A percentile compares a stretch with the other conserved stretches of the same genome.
Conservation (phyloP, 176 grass and related monocot genomes). For the Aechmea fasciata region DNA sequence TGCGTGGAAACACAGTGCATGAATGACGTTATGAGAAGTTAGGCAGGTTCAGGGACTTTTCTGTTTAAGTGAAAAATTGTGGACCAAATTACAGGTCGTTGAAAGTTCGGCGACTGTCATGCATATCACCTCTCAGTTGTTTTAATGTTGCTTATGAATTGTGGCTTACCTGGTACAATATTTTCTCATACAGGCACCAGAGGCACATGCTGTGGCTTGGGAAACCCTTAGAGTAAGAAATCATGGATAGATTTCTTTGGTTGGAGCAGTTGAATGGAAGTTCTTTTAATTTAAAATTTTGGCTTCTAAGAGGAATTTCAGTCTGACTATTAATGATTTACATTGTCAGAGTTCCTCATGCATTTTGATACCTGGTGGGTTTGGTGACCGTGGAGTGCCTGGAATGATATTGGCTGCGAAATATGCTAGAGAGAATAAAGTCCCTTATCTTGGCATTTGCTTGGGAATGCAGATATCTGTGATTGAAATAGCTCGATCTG, state of each 20-base stretch:
- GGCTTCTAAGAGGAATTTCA: background rate
- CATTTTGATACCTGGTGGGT: slow-evolving; percentile 91
- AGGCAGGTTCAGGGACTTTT: too few species aligned
- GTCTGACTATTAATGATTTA: background rate
- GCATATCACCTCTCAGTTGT: too few species aligned
- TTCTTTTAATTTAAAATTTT: background rate
- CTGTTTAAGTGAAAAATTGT: too few species aligned
- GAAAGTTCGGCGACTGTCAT: too few species aligned
- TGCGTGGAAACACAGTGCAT: too few species aligned
- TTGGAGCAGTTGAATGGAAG: background rate
- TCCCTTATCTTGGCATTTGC: slow-evolving; percentile 99
- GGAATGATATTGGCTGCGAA: slow-evolving; percentile 97
- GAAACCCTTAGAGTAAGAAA: slow-evolving; percentile 63
- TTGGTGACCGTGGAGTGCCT: slow-evolving; percentile 83
- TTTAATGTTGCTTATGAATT: background rate
- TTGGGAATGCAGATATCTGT: slow-evolving; percentile 99
- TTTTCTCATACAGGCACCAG: slow-evolving; percentile 41
- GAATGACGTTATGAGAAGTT: too few species aligned
- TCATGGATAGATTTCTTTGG: background rate
- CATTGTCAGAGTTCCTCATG: slow-evolving; percentile 65
- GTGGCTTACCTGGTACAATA: background rate
- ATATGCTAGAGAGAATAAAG: slow-evolving; percentile 93
- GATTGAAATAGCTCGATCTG: slow-evolving; percentile 86
- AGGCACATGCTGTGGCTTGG: slow-evolving; percentile 75
- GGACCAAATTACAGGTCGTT: too few species aligned